These are phyloP conservation scores for Pythium plurisporium DNA, from an alignment of 352 stramenopile species.

Conservation along the genomic window DNA sequence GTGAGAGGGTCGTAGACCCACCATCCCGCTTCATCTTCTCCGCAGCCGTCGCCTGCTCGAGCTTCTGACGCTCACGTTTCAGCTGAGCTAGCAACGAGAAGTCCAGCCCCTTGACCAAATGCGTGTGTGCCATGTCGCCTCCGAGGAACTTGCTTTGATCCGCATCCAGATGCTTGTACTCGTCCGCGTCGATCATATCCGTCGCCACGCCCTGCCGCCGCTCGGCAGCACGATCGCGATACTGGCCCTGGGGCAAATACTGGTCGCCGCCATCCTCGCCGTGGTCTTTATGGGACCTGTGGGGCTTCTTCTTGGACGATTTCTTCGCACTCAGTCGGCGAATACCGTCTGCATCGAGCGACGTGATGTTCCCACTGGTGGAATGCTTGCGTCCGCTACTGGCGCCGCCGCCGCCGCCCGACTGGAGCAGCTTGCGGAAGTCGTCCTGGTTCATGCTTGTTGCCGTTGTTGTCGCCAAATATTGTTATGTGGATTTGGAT, in stretches of 20 bases:
- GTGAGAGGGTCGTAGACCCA: neutral
- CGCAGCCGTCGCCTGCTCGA: conserved; percentile 27
- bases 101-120: conserved; percentile 89
- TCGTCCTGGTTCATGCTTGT: conserved; percentile 70
- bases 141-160: conserved; percentile 54
- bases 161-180: conserved; percentile 50
- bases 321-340: conserved; percentile 57
- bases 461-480: no score
- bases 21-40: conserved; percentile 24
- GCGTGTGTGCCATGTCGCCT: conserved; percentile 70
- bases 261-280: conserved; percentile 3
- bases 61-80: conserved; percentile 69
- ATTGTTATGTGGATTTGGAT: no score
- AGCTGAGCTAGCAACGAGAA: conserved; percentile 82
- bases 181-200: conserved; percentile 37
- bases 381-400: neutral
- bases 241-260: conserved; percentile 19
- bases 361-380: conserved; percentile 44
- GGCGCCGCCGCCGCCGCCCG: conserved; percentile 16
- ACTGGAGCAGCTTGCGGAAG: conserved; percentile 59
- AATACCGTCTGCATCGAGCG: conserved; percentile 41
- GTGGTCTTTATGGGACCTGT: conserved; percentile 31
- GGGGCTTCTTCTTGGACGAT: conserved; percentile 44
- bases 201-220: conserved; percentile 32
- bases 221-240: conserved; percentile 69